These are phyloP conservation scores for Metschnikowia reukaufii DNA, from an alignment of 805 yeast species.

Conservation along the genomic window DNA sequence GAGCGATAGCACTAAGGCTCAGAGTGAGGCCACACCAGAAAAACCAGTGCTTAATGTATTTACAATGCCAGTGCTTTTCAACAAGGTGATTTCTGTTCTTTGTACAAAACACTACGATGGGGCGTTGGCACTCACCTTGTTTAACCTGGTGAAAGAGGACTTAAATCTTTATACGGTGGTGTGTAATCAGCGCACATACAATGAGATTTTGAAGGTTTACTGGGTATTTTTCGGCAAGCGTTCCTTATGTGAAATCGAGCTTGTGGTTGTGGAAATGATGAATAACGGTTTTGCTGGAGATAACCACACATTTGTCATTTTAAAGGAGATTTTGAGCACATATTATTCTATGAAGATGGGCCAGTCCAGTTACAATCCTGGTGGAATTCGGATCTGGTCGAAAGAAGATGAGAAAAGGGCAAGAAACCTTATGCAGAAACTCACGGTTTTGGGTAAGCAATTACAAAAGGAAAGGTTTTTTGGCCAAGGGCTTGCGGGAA, in stretches of 20 bases:
- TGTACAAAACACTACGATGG: constrained; percentile 34
- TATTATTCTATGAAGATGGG: constrained; percentile 37
- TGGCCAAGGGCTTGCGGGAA: no score
- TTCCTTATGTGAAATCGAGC: constrained; percentile 36
- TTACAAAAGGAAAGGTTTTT: constrained; percentile 8
- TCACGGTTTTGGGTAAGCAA: constrained; percentile 12
- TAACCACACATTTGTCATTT: constrained; percentile 32
- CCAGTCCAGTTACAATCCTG: constrained; percentile 22
- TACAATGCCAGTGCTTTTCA: constrained; percentile 39
- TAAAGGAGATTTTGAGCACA: constrained; percentile 35
- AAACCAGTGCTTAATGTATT: constrained; percentile 31
- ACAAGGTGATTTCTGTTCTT: constrained; percentile 28
- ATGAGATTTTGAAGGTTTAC: constrained; percentile 34
- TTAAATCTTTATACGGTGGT: constrained; percentile 32
- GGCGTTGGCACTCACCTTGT: constrained; percentile 34
- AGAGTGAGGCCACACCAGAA: constrained; percentile 21
- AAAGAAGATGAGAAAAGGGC: constrained; percentile 37
- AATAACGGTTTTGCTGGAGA: constrained; percentile 44
- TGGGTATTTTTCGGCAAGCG: constrained; percentile 43
- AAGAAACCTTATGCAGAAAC: constrained; percentile 23
- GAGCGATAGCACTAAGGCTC: constrained; percentile 17
- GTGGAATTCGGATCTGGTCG: constrained; percentile 36
- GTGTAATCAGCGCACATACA: constrained; percentile 44
- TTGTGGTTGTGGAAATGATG: constrained; percentile 36
- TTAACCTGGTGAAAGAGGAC: constrained; percentile 36